Evolutionary conservation across 2,329 filamentous ascomycete genomes (phyloP).

Genomic region (Meredithiella fracta): DNA sequence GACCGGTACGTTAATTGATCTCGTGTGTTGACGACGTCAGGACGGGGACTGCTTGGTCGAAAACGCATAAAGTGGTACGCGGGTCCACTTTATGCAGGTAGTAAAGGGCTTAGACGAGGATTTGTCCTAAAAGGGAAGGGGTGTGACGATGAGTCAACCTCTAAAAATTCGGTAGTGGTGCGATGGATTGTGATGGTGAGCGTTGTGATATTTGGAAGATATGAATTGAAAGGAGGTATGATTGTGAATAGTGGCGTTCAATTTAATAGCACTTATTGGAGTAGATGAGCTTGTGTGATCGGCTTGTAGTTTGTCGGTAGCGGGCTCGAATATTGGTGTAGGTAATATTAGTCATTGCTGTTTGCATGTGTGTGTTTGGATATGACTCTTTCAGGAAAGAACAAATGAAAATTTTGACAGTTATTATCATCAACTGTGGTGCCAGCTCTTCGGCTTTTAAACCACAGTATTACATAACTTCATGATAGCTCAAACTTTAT

Average conservation of each 20-base stretch:
- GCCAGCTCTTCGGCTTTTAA: background rate
- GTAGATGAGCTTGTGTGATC: too few relatives aligned
- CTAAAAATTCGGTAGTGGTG: background rate
- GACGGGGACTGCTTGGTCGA: too few relatives aligned
- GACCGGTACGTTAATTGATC: too few relatives aligned
- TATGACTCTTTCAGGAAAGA: background rate
- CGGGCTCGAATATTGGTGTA: background rate
- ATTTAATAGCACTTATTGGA: too few relatives aligned
- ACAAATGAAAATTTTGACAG: background rate
- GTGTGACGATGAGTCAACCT: background rate
- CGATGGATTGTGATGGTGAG: background rate
- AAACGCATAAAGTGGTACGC: background rate
- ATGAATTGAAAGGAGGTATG: too few relatives aligned
- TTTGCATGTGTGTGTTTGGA: background rate
- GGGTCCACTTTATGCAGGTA: background rate
- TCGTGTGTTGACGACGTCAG: too few relatives aligned
- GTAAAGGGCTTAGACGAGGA: background rate
- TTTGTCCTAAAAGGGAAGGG: background rate
- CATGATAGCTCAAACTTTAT: too few relatives aligned
- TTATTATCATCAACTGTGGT: background rate
- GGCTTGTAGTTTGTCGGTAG: too few relatives aligned
- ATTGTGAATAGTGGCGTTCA: too few relatives aligned
- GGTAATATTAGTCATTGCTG: too few relatives aligned
- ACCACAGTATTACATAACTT: too few relatives aligned
- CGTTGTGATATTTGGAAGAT: too few relatives aligned